Evolutionary conservation across 169 alveolate genomes (phyloP), one percentile per base, ranked within the genome.

Genomic region (Cryptosporidium tyzzeri): DNA sequence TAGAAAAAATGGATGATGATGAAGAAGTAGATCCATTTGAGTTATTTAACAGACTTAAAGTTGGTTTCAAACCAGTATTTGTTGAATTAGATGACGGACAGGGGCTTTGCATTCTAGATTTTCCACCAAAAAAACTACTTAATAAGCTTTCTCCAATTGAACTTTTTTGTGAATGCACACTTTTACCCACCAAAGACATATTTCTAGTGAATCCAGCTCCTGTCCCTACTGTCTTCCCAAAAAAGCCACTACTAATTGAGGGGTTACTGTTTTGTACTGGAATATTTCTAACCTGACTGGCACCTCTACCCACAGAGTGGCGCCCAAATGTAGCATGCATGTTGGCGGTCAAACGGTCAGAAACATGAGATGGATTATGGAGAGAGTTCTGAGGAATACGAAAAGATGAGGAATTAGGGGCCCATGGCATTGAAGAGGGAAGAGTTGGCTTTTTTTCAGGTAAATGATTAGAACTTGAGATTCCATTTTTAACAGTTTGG

Each of bases 1-100:
- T 12, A 41, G 80, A 69, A 14, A 69, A 69, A 18, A 69, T 5
- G 6, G 80, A 69, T 16, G 80, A 48, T 48, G 55, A 48, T 10
- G 6, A 48, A 12, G 6, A 48, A 48, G 6, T 2, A 12, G 21
- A 3, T 48, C 55, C 23, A 2, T 48, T 48, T 1, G 55, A 14
- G 55, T 16, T 48, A 12, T 12, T 16, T 48, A 21, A 12, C 2
- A 23, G 67, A 16, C 21, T 0, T 55, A 21, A 55, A 26, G 35
- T 10, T 26, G 37, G 12, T 16, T 37, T 55, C 18, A 23, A 26
- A 21, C 37, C 29, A n/a, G 35, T 26, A 23, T 55, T 26, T 3
- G 37, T 5, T 10, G 37, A 9, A n/a, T 55, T n/a, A 26, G 67
- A 55, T 0, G 67, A 12, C 8, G 67, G 67, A 7, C 37, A 5